phyloP scores from a whole-genome alignment of 1,139 yeast genomes.

The Saccharomyces uvarum region DNA sequence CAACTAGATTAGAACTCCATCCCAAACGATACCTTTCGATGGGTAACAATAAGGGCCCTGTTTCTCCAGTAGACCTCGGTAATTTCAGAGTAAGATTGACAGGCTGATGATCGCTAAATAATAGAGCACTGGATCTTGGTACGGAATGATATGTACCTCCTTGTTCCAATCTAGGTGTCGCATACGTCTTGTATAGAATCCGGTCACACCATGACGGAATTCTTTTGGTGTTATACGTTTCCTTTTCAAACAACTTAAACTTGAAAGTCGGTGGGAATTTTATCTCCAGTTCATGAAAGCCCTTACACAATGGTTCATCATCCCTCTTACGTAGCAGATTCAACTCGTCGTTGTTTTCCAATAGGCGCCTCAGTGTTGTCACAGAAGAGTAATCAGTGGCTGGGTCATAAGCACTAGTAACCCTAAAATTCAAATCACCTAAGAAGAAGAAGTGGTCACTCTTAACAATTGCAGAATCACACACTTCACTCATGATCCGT shows the following conservation, averaged over 20 bases:
- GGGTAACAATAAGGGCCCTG: not conserved
- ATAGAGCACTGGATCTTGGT: conserved; percentile 15
- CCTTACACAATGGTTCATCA: conserved; percentile 43
- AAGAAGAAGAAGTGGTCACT: conserved; percentile 54
- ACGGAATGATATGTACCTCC: conserved; percentile 22
- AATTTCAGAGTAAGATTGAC: conserved; percentile 25
- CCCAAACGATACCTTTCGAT: conserved; percentile 1
- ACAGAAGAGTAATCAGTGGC: conserved; percentile 14
- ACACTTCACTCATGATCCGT: conserved; percentile 46
- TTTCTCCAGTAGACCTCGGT: conserved; percentile 9
- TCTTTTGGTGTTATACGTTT: conserved; percentile 46
- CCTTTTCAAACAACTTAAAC: conserved; percentile 37
- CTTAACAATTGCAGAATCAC: conserved; percentile 38
- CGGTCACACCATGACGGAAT: conserved; percentile 90
- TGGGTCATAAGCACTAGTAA: conserved; percentile 10
- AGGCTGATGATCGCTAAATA: conserved; percentile 34
- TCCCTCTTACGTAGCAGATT: conserved; percentile 35
- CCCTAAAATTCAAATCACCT: conserved; percentile 82
- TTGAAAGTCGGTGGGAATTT: conserved; percentile 73
- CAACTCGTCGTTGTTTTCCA: conserved; percentile 51
- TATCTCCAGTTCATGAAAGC: conserved; percentile 57
- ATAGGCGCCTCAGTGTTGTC: conserved; percentile 12
- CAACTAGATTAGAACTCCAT: conserved; percentile 2
- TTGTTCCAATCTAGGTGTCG: conserved; percentile 7
- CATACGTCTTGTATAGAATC: conserved; percentile 50